Evolutionary conservation across 2,329 filamentous ascomycete species (phyloP), one percentile per base, ranked within the genome.

Genomic region (Chrysoporthe deuterocubensis): DNA sequence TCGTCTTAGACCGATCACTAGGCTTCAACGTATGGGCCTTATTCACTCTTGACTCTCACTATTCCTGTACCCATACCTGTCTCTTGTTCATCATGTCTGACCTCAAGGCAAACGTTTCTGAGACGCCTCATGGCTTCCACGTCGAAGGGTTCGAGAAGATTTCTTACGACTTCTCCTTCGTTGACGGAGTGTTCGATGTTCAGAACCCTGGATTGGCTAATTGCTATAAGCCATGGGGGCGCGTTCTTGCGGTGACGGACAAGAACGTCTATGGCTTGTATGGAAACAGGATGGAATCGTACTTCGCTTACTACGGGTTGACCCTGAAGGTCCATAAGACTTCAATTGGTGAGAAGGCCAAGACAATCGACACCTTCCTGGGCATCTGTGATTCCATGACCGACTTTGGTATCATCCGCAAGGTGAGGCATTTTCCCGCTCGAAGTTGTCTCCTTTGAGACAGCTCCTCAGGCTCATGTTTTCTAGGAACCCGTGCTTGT

Each of bases 71-170:
- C 48, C 59, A 46, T 6, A 18, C 52, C n/a, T 11, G 3, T 42
- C 44, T 37, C 63, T 26, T 26, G 16, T 44, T 59, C 74, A 82
- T 71, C 71, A 92, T 92, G 89, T 92, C 90, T 75, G 89, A 92
- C 76, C 84, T 90, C 76, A 89, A 87, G 74, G 90, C 90, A 67
- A 84, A 84, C 64, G 89, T 92, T 71, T 78, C 82, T 69, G 85
- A 90, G 79, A 92, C 88, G 70, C 79, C 83, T 72, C 81, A 83
- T 69, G 90, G 90, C 48, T 92, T 92, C 79, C 87, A 90, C 71
- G 89, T 92, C 69, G 87, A 89, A 72, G 90, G 90, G 34, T 91
- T 91, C 73, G 90, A 92, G 82, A 92, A 91, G 82, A 92, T 92
- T 75, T 87, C 90, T 74, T 92, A 92, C 76, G 89, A 91, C 78